Conservation (phyloP, 1,284 basidiomycete species). For the Vanrija sp. region DNA sequence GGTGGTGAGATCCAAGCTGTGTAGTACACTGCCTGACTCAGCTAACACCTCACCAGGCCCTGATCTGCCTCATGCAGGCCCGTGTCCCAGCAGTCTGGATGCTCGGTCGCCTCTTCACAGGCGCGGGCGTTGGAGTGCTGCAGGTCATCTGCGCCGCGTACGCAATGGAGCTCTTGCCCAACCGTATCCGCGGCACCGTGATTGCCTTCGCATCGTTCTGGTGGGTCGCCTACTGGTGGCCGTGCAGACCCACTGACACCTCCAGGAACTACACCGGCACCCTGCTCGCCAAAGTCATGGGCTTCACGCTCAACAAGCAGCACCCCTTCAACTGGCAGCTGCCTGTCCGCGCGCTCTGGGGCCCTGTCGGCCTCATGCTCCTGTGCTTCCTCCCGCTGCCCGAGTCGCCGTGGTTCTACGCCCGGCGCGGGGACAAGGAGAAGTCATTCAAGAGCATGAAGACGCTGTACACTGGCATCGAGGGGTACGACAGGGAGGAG, state of each 20-base stretch:
- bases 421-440: conserved; percentile 17
- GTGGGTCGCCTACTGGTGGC: too few relatives aligned
- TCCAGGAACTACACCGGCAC: background rate
- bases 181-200: too few relatives aligned
- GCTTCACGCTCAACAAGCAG: conserved; percentile 8
- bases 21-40: too few relatives aligned
- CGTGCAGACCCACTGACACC: too few relatives aligned
- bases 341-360: conserved; percentile 12
- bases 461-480: conserved; percentile 23
- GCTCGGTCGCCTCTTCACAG: conserved; percentile 9
- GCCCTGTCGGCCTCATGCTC: conserved; percentile 12
- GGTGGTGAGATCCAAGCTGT: background rate
- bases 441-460: conserved; percentile 16
- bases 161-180: too few relatives aligned
- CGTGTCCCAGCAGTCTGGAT: too few relatives aligned
- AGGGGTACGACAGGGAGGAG: conserved; percentile 29
- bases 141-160: background rate
- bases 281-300: conserved; percentile 6
- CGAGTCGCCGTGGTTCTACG: conserved; percentile 20
- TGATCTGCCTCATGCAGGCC: too few relatives aligned
- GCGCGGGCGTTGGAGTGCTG: conserved; percentile 14
- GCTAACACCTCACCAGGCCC: too few relatives aligned
- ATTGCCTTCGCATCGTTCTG: too few relatives aligned
- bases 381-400: conserved; percentile 8
- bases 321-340: conserved; percentile 12